phyloP scores from a whole-genome alignment of 768 basidiomycete species.

The Sistotremastrum suecicum region DNA sequence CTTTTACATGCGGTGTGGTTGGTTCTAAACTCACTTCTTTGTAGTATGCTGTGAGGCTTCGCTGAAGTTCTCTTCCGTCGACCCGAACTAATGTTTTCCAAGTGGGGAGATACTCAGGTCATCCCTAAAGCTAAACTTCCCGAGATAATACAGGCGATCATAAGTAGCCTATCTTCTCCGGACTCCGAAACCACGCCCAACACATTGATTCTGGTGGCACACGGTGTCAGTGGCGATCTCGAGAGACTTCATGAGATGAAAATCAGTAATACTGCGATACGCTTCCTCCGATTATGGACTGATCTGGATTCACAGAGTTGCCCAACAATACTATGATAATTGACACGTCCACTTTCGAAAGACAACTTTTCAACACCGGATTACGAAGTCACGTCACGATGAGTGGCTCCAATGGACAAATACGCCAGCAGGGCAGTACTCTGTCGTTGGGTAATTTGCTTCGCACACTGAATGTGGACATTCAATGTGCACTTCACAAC shows the following conservation, averaged over 20 bases:
- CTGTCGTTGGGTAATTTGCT: conserved; percentile 53
- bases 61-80: conserved; percentile 3
- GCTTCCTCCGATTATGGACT: conserved; percentile 1
- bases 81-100: conserved; percentile 19
- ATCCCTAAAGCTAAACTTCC: conserved; percentile 54
- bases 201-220: conserved; percentile 56
- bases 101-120: conserved; percentile 74
- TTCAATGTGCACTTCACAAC: conserved; percentile 41
- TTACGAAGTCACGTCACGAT: conserved; percentile 40
- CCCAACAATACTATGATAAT: conserved; percentile 60
- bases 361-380: conserved; percentile 42
- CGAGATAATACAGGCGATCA: conserved; percentile 54
- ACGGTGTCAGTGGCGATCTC: conserved; percentile 40
- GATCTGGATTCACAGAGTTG: conserved; percentile 30
- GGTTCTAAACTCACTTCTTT: conserved; percentile 1
- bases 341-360: conserved; percentile 53
- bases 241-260: conserved; percentile 62
- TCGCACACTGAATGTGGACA: conserved; percentile 36
- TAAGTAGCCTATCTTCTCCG: conserved; percentile 63
- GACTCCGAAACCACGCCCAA: conserved; percentile 64
- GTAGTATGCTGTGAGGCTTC: conserved; percentile 8
- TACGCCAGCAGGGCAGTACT: conserved; percentile 35
- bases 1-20: neutral
- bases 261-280: conserved; percentile 36
- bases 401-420: conserved; percentile 40